Evolutionary conservation across 176 grass and related monocot species (phyloP).

Genomic region (Phoenix roebelenii): DNA sequence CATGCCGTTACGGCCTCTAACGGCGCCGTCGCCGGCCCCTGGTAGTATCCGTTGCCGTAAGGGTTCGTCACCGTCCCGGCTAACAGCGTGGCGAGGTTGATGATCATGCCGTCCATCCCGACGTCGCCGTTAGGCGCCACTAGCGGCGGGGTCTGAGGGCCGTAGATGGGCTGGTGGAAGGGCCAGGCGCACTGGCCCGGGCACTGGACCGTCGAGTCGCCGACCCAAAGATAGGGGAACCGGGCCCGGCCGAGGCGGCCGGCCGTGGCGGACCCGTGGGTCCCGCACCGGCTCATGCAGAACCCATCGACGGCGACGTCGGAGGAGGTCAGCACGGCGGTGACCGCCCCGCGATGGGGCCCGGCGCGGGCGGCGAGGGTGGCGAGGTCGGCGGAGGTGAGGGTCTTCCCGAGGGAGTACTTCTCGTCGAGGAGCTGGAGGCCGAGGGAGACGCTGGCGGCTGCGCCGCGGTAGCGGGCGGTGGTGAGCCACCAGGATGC

Average conservation of each 20-base stretch:
- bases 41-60: constrained; percentile 71
- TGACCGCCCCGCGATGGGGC: constrained; percentile 41
- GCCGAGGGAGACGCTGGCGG: constrained; percentile 37
- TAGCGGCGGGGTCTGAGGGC: constrained; percentile 44
- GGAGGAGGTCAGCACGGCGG: constrained; percentile 50
- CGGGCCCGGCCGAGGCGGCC: constrained; percentile 29
- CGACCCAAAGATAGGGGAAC: constrained; percentile 68
- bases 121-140: constrained; percentile 62
- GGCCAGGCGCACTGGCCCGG: constrained; percentile 89
- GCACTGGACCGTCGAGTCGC: constrained; percentile 63
- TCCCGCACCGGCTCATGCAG: constrained; percentile 60
- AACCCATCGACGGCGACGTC: constrained; percentile 55
- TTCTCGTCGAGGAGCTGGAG: constrained; percentile 27
- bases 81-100: constrained; percentile 60
- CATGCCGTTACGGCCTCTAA: constrained; percentile 72
- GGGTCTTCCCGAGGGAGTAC: constrained; percentile 42
- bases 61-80: constrained; percentile 74
- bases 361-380: constrained; percentile 31
- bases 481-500: constrained; percentile 74
- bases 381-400: constrained; percentile 44
- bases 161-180: constrained; percentile 59
- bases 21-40: constrained; percentile 32
- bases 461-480: constrained; percentile 39
- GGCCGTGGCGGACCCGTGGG: constrained; percentile 27
- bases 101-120: constrained; percentile 61